phyloP scores from a whole-genome alignment of 148 eudicot genomes.

The Cornus controversa region DNA sequence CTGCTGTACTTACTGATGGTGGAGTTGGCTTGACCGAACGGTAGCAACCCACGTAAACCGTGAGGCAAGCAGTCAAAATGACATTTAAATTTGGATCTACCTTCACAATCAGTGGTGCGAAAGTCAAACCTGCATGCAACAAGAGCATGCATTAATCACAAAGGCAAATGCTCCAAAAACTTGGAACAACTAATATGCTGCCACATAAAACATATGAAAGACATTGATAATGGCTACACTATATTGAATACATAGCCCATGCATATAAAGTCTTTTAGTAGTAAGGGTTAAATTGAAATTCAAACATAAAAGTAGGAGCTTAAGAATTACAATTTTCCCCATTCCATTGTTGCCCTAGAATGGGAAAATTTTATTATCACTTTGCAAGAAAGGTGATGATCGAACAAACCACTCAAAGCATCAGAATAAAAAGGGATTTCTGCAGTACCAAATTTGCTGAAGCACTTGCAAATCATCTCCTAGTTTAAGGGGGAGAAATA shows the following conservation, averaged over 20 bases:
- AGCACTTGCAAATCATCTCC: not conserved
- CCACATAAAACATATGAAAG: not conserved
- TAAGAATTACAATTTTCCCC: not conserved
- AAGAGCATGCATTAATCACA: not conserved
- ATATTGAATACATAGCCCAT: not conserved
- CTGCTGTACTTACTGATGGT: conserved; percentile 68
- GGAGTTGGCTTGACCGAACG: conserved; percentile 97
- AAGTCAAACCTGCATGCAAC: conserved; percentile 63
- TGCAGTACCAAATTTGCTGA: not conserved
- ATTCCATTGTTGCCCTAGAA: not conserved
- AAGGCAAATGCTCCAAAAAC: not conserved
- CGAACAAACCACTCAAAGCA: not conserved
- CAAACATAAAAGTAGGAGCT: not conserved
- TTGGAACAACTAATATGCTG: not conserved
- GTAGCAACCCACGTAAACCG: conserved; percentile 90
- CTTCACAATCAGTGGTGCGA: conserved; percentile 88
- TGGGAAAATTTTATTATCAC: not conserved
- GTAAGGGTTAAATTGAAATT: not conserved
- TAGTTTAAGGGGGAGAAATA: not conserved
- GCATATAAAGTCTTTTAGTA: not conserved
- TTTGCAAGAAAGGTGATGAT: not conserved
- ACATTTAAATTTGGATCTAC: conserved; percentile 92
- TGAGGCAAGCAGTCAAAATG: conserved; percentile 86
- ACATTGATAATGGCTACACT: not conserved
- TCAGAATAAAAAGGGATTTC: not conserved